Conservation (phyloP, 2,329 filamentous ascomycete species). For the Fusarium austroafricanum region DNA sequence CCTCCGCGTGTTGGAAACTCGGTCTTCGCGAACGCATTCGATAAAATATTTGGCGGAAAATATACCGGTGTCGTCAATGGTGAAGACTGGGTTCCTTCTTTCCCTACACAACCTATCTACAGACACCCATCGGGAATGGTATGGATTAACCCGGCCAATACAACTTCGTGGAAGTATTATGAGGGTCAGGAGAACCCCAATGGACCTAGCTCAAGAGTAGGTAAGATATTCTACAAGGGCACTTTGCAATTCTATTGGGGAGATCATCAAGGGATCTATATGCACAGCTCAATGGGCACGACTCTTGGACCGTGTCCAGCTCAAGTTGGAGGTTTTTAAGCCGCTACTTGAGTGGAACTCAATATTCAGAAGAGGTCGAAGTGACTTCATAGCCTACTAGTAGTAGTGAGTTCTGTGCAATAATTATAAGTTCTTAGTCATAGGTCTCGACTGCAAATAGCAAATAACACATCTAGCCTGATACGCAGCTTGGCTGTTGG, state of each 20-base stretch:
- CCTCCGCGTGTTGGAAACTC: background rate
- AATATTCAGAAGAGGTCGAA: too few species aligned
- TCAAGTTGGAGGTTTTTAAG: background rate
- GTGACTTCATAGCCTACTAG: too few species aligned
- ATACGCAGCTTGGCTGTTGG: too few species aligned
- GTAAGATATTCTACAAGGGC: background rate
- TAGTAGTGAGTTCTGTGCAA: too few species aligned
- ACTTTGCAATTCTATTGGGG: background rate
- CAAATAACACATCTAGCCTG: too few species aligned
- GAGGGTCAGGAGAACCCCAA: background rate
- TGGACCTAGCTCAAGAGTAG: background rate
- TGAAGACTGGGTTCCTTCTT: background rate
- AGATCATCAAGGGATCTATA: slow-evolving; percentile 5
- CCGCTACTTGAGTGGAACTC: background rate
- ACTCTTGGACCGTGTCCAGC: background rate
- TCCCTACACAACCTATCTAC: background rate
- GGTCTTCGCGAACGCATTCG: background rate
- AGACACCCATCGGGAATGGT: background rate
- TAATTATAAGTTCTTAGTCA: too few species aligned
- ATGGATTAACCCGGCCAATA: background rate
- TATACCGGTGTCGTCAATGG: slow-evolving; percentile 1
- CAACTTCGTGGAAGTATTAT: background rate
- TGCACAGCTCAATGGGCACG: slow-evolving; percentile 1
- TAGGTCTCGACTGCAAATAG: too few species aligned
- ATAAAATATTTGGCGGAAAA: background rate